phyloP scores from a whole-genome alignment of 192 early-diverging fungal species.

The Backusella circina region DNA sequence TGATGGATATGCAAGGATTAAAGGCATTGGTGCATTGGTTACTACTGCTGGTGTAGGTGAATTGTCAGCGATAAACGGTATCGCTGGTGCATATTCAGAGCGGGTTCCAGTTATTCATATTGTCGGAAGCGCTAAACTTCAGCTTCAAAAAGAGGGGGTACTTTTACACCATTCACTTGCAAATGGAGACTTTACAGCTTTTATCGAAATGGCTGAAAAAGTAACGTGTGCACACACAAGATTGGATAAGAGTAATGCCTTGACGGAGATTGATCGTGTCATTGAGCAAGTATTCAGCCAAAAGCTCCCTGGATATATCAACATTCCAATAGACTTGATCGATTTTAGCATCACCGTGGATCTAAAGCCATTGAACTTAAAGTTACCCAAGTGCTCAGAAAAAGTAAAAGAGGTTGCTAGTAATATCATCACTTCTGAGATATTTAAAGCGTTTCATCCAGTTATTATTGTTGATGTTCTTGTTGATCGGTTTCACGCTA shows the following conservation, averaged over 20 bases:
- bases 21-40: constrained; percentile 35
- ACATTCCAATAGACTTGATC: constrained; percentile 38
- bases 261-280: constrained; percentile 38
- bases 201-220: constrained; percentile 33
- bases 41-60: constrained; percentile 50
- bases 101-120: constrained; percentile 49
- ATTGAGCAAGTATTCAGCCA: not conserved
- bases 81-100: constrained; percentile 43
- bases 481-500: constrained; percentile 22
- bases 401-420: constrained; percentile 20
- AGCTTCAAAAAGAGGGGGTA: constrained; percentile 35
- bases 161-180: constrained; percentile 46
- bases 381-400: constrained; percentile 17
- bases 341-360: constrained; percentile 11
- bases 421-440: constrained; percentile 22
- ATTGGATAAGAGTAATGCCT: constrained; percentile 27
- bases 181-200: constrained; percentile 45
- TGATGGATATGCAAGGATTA: constrained; percentile 47
- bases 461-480: constrained; percentile 42
- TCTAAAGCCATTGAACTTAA: constrained; percentile 18
- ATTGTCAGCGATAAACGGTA: constrained; percentile 38
- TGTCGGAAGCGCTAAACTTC: constrained; percentile 40
- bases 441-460: constrained; percentile 34
- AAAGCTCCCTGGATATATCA: constrained; percentile 30
- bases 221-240: constrained; percentile 38